phyloP scores from a whole-genome alignment of 148 eudicot species.

The Nepenthes gracilis region DNA sequence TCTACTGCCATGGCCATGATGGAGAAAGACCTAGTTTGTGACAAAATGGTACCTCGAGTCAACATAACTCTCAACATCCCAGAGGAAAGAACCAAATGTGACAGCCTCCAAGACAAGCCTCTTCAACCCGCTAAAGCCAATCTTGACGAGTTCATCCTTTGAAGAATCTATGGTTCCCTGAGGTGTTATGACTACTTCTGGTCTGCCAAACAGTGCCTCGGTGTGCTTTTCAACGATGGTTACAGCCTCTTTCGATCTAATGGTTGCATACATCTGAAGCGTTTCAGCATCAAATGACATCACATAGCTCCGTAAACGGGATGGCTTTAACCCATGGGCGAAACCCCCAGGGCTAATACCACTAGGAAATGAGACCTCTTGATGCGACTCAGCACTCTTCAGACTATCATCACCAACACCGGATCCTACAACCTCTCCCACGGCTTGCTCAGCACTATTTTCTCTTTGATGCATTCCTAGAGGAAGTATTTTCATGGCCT shows the following conservation, averaged over 20 bases:
- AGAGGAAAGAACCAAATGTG: slow-evolving; percentile 91
- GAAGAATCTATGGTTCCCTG: slow-evolving; percentile 82
- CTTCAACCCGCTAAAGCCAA: slow-evolving; percentile 69
- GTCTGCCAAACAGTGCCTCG: slow-evolving; percentile 91
- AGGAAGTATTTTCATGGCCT: slow-evolving; percentile 76
- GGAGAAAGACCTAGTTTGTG: slow-evolving; percentile 21
- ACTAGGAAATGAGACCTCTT: slow-evolving; percentile 56
- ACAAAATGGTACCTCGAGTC: slow-evolving; percentile 82
- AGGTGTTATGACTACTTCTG: slow-evolving; percentile 64
- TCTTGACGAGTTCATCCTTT: slow-evolving; percentile 60
- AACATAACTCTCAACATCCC: slow-evolving; percentile 95
- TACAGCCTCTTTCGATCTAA: slow-evolving; percentile 77
- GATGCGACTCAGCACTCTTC: slow-evolving; percentile 21
- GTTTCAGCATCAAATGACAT: slow-evolving; percentile 90
- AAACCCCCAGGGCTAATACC: slow-evolving; percentile 35
- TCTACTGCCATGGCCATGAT: background rate
- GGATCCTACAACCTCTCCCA: slow-evolving; percentile 13
- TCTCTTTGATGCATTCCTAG: slow-evolving; percentile 28
- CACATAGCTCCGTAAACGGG: slow-evolving; percentile 68
- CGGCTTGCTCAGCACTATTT: slow-evolving; percentile 15
- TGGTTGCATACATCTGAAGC: slow-evolving; percentile 62
- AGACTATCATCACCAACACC: slow-evolving; percentile 6
- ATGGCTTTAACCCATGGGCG: slow-evolving; percentile 48
- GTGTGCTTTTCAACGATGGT: slow-evolving; percentile 84
- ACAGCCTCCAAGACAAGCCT: slow-evolving; percentile 88